Percentiles rank a stretch among this genome's conserved stretches.
Evolutionary conservation across 2,329 filamentous ascomycete species (phyloP).

Genomic region (Fusarium lyarnte): DNA sequence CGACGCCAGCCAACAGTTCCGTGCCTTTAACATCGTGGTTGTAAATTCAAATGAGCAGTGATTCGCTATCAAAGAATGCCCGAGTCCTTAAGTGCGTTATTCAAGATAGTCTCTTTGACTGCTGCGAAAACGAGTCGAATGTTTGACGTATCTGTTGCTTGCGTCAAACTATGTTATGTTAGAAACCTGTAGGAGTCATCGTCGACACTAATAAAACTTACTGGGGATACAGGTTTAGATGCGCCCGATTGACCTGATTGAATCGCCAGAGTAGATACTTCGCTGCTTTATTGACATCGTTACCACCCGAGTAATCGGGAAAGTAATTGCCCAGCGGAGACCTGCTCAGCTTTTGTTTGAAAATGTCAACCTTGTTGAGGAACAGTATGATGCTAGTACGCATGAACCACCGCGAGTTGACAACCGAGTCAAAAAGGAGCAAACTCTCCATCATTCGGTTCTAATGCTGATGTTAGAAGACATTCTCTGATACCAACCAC

Average conservation of each 20-base stretch:
- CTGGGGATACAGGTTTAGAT: constrained; percentile 98
- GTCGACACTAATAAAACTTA: constrained; percentile 58
- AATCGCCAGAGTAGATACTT: constrained; percentile 99
- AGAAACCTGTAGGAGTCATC: constrained; percentile 5
- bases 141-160: constrained; percentile 98
- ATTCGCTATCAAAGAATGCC: constrained; percentile 78
- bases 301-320: constrained; percentile 95
- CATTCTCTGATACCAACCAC: neutral
- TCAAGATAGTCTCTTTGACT: constrained; percentile 98
- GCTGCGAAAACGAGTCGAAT: constrained; percentile 97
- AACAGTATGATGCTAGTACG: constrained; percentile 98
- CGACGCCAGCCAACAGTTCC: constrained; percentile 40
- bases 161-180: constrained; percentile 76
- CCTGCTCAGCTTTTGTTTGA: constrained; percentile 90
- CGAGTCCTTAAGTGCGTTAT: constrained; percentile 97
- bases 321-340: constrained; percentile 96
- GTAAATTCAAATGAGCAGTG: constrained; percentile 26
- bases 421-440: constrained; percentile 95
- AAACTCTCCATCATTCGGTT: constrained; percentile 99
- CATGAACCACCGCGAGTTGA: constrained; percentile 99
- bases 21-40: constrained; percentile 39
- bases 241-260: constrained; percentile 96
- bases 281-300: constrained; percentile 96
- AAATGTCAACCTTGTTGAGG: constrained; percentile 98
- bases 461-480: constrained; percentile 56